phyloP scores from a whole-genome alignment of 1,284 basidiomycete species.

The Chalciporus sp. region DNA sequence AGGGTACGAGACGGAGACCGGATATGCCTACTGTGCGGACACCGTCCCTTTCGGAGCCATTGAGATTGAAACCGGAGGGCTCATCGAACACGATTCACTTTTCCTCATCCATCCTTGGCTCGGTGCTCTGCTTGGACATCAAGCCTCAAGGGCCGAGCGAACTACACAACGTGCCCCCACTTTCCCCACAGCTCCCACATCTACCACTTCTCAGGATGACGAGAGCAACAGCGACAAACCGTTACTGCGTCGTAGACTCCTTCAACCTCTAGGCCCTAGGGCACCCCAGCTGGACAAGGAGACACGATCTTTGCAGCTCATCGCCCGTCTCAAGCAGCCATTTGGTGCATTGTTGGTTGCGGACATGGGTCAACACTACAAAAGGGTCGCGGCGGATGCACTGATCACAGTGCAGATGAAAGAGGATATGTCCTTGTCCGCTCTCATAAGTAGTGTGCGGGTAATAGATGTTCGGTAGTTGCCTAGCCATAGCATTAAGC shows the following conservation, averaged over 20 bases:
- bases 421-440: not conserved
- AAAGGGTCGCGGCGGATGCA: constrained; percentile 3
- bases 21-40: not conserved
- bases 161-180: too few relatives aligned
- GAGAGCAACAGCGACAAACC: not conserved
- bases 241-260: not conserved
- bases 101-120: constrained; percentile 10
- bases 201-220: not conserved
- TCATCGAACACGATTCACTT: not conserved
- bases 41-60: not conserved
- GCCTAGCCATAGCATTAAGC: too few relatives aligned
- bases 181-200: too few relatives aligned
- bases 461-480: constrained; percentile 1
- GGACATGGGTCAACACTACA: not conserved
- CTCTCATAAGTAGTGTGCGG: not conserved
- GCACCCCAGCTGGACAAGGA: not conserved
- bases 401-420: not conserved
- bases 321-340: constrained; percentile 6
- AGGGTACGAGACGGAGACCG: not conserved
- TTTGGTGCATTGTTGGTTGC: constrained; percentile 8
- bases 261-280: not conserved
- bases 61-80: not conserved
- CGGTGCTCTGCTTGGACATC: not conserved
- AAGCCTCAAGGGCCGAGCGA: not conserved
- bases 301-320: not conserved